These are phyloP conservation scores for Periconia digitata DNA, from an alignment of 2,329 filamentous ascomycete species.

Conservation along the genomic window DNA sequence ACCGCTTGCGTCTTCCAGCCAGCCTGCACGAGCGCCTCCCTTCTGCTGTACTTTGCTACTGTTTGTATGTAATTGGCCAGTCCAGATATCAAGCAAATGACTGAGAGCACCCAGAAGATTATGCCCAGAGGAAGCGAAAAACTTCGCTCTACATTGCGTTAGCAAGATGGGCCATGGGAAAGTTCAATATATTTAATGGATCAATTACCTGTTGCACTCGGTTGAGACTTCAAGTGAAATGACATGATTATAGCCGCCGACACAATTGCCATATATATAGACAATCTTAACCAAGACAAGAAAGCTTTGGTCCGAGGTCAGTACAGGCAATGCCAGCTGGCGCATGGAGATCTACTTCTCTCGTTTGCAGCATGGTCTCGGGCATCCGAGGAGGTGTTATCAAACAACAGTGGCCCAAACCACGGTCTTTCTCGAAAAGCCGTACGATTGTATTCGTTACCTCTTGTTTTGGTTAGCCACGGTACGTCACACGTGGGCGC, in stretches of 20 bases:
- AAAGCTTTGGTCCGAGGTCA: slow-evolving; percentile 57
- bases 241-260: slow-evolving; percentile 87
- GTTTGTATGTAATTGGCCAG: slow-evolving; percentile 84
- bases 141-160: slow-evolving; percentile 61
- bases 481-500: not conserved
- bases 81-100: slow-evolving; percentile 76
- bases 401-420: slow-evolving; percentile 69
- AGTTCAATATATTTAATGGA: not conserved
- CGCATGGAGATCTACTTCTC: slow-evolving; percentile 52
- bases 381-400: slow-evolving; percentile 73
- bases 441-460: slow-evolving; percentile 44
- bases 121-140: slow-evolving; percentile 83
- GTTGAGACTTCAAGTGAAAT: slow-evolving; percentile 81
- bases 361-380: slow-evolving; percentile 80
- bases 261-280: slow-evolving; percentile 88
- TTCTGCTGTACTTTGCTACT: slow-evolving; percentile 78
- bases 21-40: slow-evolving; percentile 82
- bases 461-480: slow-evolving; percentile 23
- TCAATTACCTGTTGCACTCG: slow-evolving; percentile 49
- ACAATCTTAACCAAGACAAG: slow-evolving; percentile 85
- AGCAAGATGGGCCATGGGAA: not conserved
- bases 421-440: slow-evolving; percentile 65
- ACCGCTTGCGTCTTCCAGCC: slow-evolving; percentile 92
- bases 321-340: not conserved
- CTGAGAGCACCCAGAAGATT: slow-evolving; percentile 81